Evolutionary conservation across 306 rosid genomes (phyloP), one percentile per base, ranked within the genome.

Genomic region (Pyrus pyrifolia): DNA sequence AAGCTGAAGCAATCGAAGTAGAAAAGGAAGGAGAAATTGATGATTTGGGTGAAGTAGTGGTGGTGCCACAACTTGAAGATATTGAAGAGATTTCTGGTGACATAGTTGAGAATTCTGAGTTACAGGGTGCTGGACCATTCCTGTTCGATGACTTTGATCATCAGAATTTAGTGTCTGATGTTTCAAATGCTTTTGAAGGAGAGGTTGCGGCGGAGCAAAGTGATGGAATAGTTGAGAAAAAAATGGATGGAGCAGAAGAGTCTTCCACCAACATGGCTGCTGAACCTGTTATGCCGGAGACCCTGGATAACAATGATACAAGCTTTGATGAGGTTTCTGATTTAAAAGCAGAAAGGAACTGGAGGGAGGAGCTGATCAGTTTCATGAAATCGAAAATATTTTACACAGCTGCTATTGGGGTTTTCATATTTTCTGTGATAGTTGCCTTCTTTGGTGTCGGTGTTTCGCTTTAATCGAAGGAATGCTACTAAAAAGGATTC

Each of bases 321-420:
- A 27, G n/a, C 42, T 35, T 42, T 51, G 62, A 21, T 45, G 77
- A 71, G 62, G 67, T 58, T 71, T 67, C 35, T 4, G 13, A 68
- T 18, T 30, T 38, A 17, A 71, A 18, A 46, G 40, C 40, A 15
- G 75, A 67, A 18, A 31, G 38, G 66, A 49, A 35, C 30, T 80
- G 58, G 35, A 57, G n/a, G 70, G 73, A 67, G 57, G 63, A 70
- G 67, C 67, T 74, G 29, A 44, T 70, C 23, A 76, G 58, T 64
- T 65, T 15, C 55, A 46, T 76, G 69, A 68, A 67, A 51, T 60
- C 58, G 44, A 75, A 70, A 35, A 58, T 55, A 19, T 42, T 64
- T 21, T 21, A 65, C 46, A 65, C 51, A 77, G 67, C 72, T 58
- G 44, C 73, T 13, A 23, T 76, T 62, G 82, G 86, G 78, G 55